A percentile compares a stretch with the other conserved stretches of the same genome.
Evolutionary conservation across 805 yeast genomes (phyloP).

Genomic region (Cyberlindnera americana): DNA sequence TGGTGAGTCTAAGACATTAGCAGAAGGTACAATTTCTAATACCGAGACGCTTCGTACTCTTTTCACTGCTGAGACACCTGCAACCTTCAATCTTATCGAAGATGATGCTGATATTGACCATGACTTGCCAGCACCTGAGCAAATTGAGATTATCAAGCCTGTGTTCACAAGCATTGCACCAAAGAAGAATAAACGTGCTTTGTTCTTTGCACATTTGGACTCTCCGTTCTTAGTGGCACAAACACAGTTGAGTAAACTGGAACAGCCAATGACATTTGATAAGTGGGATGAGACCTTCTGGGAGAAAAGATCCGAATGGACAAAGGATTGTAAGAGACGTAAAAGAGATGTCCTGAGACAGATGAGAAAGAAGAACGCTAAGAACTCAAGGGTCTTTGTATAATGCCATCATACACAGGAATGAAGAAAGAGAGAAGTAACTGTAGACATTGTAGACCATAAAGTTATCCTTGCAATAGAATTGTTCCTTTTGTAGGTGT

Average conservation of each 20-base stretch:
- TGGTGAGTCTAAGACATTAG: conserved; percentile 33
- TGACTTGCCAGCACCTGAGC: conserved; percentile 26
- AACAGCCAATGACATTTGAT: conserved; percentile 31
- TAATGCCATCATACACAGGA: conserved; percentile 1
- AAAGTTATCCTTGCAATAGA: too few species aligned
- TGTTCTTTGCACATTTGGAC: conserved; percentile 78
- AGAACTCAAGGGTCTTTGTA: conserved; percentile 22
- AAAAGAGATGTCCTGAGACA: conserved; percentile 70
- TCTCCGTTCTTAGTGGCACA: conserved; percentile 89
- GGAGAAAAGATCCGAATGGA: conserved; percentile 77
- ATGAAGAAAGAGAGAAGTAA: too few species aligned
- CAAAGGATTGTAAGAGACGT: conserved; percentile 68
- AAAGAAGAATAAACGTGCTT: conserved; percentile 33
- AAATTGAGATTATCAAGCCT: conserved; percentile 20
- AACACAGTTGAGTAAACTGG: conserved; percentile 64
- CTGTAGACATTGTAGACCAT: too few species aligned
- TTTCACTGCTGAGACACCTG: conserved; percentile 35
- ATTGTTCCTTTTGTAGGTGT: too few species aligned
- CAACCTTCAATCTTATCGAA: conserved; percentile 40
- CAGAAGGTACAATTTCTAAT: conserved; percentile 34
- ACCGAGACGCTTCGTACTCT: conserved; percentile 64
- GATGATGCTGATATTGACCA: conserved; percentile 48
- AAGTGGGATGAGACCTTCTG: conserved; percentile 77
- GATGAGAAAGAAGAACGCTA: conserved; percentile 41
- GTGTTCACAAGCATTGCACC: conserved; percentile 20